phyloP scores from a whole-genome alignment of 129 eudicot genomes.

The Silybum marianum region DNA sequence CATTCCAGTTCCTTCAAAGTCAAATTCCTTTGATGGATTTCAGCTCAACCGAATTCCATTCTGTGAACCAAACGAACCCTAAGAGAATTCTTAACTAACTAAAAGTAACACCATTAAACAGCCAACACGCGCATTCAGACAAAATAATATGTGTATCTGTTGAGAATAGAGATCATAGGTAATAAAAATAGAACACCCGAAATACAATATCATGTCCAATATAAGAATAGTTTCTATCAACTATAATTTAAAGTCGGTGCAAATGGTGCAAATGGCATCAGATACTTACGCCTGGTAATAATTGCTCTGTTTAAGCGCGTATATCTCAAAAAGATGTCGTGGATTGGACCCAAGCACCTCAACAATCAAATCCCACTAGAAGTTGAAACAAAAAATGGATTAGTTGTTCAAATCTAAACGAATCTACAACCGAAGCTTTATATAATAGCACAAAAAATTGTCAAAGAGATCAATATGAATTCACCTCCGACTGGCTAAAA shows the following conservation, averaged over 20 bases:
- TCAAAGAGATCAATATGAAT: constrained; percentile 23
- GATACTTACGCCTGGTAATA: constrained; percentile 67
- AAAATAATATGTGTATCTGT: no score
- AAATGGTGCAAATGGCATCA: background rate
- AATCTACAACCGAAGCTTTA: background rate
- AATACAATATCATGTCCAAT: no score
- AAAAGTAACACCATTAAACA: no score
- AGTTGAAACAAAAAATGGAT: constrained; percentile 18
- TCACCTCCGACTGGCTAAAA: constrained; percentile 81
- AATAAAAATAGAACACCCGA: no score
- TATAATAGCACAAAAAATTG: constrained; percentile 7
- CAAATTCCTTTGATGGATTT: no score
- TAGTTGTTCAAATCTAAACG: constrained; percentile 14
- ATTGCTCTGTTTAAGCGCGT: constrained; percentile 80
- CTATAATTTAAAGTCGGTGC: background rate
- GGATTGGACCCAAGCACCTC: constrained; percentile 87
- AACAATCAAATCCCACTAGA: constrained; percentile 79
- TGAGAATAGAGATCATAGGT: no score
- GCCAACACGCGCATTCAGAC: no score
- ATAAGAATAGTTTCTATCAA: no score
- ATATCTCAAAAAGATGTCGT: constrained; percentile 90
- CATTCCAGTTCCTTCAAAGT: no score
- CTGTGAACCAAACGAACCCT: no score
- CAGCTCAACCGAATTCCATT: no score
- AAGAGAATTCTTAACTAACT: no score